Conservation (phyloP, 2,329 filamentous ascomycete genomes). For the Hypoxylon sp. region DNA sequence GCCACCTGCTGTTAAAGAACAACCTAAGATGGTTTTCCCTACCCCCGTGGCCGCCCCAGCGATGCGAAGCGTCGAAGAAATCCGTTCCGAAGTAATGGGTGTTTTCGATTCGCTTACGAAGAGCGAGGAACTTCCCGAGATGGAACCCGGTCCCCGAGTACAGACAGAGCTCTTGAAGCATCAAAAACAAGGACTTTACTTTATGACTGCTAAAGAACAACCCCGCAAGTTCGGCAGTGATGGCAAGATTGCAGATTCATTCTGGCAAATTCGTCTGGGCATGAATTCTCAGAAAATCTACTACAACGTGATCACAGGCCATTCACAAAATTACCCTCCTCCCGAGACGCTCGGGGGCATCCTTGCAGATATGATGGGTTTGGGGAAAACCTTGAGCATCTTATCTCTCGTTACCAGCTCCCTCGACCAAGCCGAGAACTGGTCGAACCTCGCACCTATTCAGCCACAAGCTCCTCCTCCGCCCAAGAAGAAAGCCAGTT, state of each 20-base stretch:
- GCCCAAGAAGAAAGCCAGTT: conserved; percentile 57
- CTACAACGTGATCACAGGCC: conserved; percentile 88
- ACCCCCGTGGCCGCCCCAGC: conserved; percentile 52
- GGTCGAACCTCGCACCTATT: conserved; percentile 68
- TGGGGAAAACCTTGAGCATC: conserved; percentile 90
- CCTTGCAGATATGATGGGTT: conserved; percentile 88
- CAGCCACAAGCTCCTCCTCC: conserved; percentile 62
- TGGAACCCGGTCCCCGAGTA: conserved; percentile 75
- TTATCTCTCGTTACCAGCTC: conserved; percentile 82
- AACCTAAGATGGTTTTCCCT: conserved; percentile 44
- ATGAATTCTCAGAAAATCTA: conserved; percentile 72
- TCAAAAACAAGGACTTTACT: conserved; percentile 91
- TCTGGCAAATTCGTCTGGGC: conserved; percentile 78
- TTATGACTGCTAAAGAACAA: conserved; percentile 85
- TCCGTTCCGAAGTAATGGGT: conserved; percentile 84
- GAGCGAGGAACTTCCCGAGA: conserved; percentile 80
- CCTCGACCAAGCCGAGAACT: conserved; percentile 72
- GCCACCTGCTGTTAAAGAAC: conserved; percentile 56
- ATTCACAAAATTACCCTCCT: conserved; percentile 72
- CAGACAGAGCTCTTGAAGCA: conserved; percentile 82
- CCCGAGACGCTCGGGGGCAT: conserved; percentile 80
- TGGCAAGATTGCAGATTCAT: conserved; percentile 73
- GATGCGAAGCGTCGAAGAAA: conserved; percentile 83
- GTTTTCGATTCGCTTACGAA: conserved; percentile 90
- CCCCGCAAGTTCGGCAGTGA: conserved; percentile 72